phyloP scores from a whole-genome alignment of 208 protist genomes.

The Trypanosomatidae sp. region DNA sequence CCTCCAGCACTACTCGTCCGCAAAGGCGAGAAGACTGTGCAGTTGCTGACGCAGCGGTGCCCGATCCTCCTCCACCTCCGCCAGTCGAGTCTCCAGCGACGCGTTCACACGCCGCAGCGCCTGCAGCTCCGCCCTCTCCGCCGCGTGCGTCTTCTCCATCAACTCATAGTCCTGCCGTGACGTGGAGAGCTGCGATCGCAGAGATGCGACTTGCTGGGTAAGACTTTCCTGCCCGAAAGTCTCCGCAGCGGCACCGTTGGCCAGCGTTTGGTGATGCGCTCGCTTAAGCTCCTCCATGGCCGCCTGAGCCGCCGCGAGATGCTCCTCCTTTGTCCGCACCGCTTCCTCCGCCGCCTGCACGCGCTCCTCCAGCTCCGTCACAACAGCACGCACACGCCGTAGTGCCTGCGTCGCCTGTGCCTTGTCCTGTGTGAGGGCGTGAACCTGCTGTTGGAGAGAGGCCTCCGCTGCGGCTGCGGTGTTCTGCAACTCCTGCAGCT shows the following conservation, averaged over 20 bases:
- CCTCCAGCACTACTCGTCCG: not conserved
- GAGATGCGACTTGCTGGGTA: slow-evolving; percentile 14
- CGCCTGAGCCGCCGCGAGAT: slow-evolving; percentile 1
- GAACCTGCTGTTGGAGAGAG: slow-evolving; percentile 10
- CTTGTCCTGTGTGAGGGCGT: slow-evolving; percentile 9
- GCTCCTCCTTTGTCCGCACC: slow-evolving; percentile 8
- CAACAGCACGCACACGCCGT: slow-evolving; percentile 1
- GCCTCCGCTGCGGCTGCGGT: slow-evolving; percentile 6
- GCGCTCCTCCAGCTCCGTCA: slow-evolving; percentile 13
- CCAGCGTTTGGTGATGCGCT: slow-evolving; percentile 10
- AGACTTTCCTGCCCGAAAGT: slow-evolving; percentile 8
- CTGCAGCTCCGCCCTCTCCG: slow-evolving; percentile 48
- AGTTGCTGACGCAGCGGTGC: slow-evolving; percentile 78
- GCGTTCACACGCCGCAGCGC: slow-evolving; percentile 65
- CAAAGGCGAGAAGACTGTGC: slow-evolving; percentile 46
- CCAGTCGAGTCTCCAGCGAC: slow-evolving; percentile 56
- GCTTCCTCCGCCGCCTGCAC: slow-evolving; percentile 6
- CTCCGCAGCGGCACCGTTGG: slow-evolving; percentile 11
- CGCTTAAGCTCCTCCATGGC: slow-evolving; percentile 5
- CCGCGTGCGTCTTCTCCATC: slow-evolving; percentile 19
- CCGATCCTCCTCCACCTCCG: slow-evolving; percentile 63
- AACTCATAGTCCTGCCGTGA: slow-evolving; percentile 14
- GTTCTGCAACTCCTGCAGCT: slow-evolving; percentile 19
- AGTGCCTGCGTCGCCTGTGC: slow-evolving; percentile 5
- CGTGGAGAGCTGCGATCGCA: slow-evolving; percentile 15